These are phyloP conservation scores for Lagenidium giganteum DNA, from an alignment of 352 stramenopile species.

Conservation along the genomic window DNA sequence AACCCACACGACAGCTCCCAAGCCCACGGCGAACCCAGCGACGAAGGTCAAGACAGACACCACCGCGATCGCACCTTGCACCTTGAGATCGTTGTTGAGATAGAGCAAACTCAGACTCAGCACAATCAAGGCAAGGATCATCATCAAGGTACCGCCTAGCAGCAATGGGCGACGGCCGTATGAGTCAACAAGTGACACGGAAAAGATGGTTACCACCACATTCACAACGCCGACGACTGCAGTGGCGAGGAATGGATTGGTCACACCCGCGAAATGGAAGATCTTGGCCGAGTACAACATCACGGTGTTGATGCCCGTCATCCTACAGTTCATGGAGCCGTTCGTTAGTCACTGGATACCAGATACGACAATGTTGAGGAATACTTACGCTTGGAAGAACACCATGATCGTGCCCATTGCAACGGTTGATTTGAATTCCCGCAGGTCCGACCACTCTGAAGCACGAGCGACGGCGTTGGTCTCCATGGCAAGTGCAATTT, in stretches of 20 bases:
- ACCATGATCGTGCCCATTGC: conserved; percentile 55
- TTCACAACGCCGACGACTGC: conserved; percentile 69
- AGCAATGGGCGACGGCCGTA: conserved; percentile 72
- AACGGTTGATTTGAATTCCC: conserved; percentile 54
- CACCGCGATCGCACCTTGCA: conserved; percentile 67
- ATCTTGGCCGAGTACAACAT: conserved; percentile 91
- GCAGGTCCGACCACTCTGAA: conserved; percentile 38
- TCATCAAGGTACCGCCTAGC: conserved; percentile 56
- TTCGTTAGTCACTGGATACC: neutral
- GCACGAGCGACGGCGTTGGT: conserved; percentile 27
- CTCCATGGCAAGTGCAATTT: conserved; percentile 64
- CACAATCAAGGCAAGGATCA: conserved; percentile 61
- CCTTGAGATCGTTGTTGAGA: conserved; percentile 34
- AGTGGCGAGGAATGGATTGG: conserved; percentile 80
- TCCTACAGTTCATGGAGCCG: conserved; percentile 17
- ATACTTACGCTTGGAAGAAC: conserved; percentile 69
- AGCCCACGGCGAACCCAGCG: conserved; percentile 74
- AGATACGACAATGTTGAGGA: neutral
- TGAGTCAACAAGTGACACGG: conserved; percentile 68
- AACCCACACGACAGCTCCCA: conserved; percentile 80
- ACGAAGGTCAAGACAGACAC: conserved; percentile 79
- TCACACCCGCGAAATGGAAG: conserved; percentile 86
- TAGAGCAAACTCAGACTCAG: conserved; percentile 70
- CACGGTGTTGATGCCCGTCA: conserved; percentile 91
- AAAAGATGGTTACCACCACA: conserved; percentile 75